Base-by-base conservation (phyloP, 345 rosid genomes). In the Acer yangbiense region DNA sequence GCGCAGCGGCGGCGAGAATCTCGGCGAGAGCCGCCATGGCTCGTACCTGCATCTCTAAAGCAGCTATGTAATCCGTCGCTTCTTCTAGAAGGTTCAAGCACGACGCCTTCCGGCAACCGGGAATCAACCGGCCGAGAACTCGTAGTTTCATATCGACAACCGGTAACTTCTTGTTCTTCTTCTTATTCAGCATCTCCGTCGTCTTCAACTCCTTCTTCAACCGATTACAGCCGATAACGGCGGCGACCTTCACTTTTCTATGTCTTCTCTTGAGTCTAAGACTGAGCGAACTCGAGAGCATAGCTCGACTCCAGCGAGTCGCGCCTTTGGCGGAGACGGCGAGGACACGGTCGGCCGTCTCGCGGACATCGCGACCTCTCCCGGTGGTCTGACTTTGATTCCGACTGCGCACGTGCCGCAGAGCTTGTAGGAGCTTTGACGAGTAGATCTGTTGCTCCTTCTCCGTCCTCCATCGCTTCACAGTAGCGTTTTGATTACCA, bases 21-120 rank as follows among this genome's bases (percentile, higher is more conserved):
- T 85, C 87, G 8, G 89, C 74, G 57, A 95, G 86, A 64, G 91
- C 85, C 18, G 90, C 83, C 97, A 95, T 95, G 74, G 92, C 92
- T 18, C 92, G 85, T 32, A 95, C 88, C 82, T 95, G 98, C 99
- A 95, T 95, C 94, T 93, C 92, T 76, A 96, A 72, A 44, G 99
- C 99, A 23, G 97, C 93, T 71, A 95, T 88, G 74, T 93, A 95
- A 84, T 95, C 99, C 3, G 84, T 87, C 39, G 94, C 85, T 81
- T 95, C 99, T 65, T 90, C 97, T 73, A 95, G 83, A 68, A 95
- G 85, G 67, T 71, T 90, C 29, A 89, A 72, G 14, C 85, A 78
- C 21, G 97, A 72, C 1, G 86, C 78, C 66, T 90, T 91, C 81
- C 90, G 81, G 90, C 98, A 93, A 65, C 99, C 99, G 60, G 99